Evolutionary conservation across 108 stramenopile genomes (phyloP).

Genomic region (Cyclotella distinguenda): DNA sequence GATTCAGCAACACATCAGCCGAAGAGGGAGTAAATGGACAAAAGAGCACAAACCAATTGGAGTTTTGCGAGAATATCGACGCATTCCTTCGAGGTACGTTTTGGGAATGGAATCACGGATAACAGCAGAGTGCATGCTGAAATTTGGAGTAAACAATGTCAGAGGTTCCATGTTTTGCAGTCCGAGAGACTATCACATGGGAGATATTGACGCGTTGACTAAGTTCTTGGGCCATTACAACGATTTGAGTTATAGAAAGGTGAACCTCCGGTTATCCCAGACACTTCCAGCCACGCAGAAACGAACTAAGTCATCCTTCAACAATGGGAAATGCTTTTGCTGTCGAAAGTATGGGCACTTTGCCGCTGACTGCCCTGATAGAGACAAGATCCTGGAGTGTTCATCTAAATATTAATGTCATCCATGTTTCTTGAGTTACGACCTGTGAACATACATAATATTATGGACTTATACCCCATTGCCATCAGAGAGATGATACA

Average conservation of each 20-base stretch:
- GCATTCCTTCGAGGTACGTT: slow-evolving; percentile 47
- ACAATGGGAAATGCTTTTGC: slow-evolving; percentile 26
- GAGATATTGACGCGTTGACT: slow-evolving; percentile 50
- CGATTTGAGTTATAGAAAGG: slow-evolving; percentile 52
- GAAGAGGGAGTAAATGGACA: slow-evolving; percentile 63
- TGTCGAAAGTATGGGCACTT: slow-evolving; percentile 46
- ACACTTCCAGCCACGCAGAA: slow-evolving; percentile 16
- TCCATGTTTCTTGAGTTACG: neutral
- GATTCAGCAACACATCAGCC: slow-evolving; percentile 44
- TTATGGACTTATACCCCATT: too few species aligned
- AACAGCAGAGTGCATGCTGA: slow-evolving; percentile 61
- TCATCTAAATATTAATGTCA: neutral
- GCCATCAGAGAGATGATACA: too few species aligned
- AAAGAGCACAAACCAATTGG: slow-evolving; percentile 47
- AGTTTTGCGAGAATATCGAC: slow-evolving; percentile 43
- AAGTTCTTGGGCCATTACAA: slow-evolving; percentile 74
- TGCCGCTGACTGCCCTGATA: slow-evolving; percentile 29
- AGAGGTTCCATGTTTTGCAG: slow-evolving; percentile 58
- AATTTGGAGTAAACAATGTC: slow-evolving; percentile 64
- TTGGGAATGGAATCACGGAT: slow-evolving; percentile 62
- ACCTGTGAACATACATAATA: neutral
- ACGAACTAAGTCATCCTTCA: neutral
- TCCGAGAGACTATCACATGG: slow-evolving; percentile 42
- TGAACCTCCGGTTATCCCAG: slow-evolving; percentile 15
- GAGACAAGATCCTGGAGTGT: neutral